phyloP scores from a whole-genome alignment of 805 yeast genomes.

The Metschnikowia borealis region DNA sequence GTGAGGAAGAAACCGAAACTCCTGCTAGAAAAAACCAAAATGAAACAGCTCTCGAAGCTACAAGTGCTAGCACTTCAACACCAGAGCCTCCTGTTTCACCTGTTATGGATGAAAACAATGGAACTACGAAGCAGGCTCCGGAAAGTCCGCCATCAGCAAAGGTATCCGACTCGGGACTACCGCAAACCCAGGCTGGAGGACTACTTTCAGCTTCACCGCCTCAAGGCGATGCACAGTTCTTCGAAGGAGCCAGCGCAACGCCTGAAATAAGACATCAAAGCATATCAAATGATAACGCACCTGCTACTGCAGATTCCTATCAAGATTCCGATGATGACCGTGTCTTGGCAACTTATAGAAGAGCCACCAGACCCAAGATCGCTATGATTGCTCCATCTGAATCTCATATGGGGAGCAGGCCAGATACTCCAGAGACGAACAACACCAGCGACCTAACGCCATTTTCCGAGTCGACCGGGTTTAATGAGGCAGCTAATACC shows the following conservation, averaged over 20 bases:
- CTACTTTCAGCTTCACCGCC: background rate
- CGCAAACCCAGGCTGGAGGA: background rate
- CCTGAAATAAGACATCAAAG: background rate
- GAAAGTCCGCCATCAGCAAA: background rate
- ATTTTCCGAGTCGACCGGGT: background rate
- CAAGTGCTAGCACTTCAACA: background rate
- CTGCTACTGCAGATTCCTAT: background rate
- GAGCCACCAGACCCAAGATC: background rate
- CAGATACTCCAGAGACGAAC: background rate
- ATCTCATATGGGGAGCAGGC: background rate
- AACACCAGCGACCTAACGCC: slow-evolving; percentile 3
- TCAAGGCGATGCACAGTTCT: background rate
- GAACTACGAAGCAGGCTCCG: background rate
- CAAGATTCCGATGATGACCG: slow-evolving; percentile 4
- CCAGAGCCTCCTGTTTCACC: background rate
- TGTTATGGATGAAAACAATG: background rate
- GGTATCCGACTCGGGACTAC: background rate
- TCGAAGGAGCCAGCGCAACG: background rate
- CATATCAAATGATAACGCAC: background rate
- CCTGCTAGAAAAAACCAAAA: background rate
- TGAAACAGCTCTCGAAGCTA: background rate
- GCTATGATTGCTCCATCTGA: background rate
- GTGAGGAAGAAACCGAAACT: slow-evolving; percentile 32
- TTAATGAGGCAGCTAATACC: background rate
- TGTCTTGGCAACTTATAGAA: slow-evolving; percentile 1